Conservation (phyloP, 306 rosid genomes). For the Fragaria ananassa region DNA sequence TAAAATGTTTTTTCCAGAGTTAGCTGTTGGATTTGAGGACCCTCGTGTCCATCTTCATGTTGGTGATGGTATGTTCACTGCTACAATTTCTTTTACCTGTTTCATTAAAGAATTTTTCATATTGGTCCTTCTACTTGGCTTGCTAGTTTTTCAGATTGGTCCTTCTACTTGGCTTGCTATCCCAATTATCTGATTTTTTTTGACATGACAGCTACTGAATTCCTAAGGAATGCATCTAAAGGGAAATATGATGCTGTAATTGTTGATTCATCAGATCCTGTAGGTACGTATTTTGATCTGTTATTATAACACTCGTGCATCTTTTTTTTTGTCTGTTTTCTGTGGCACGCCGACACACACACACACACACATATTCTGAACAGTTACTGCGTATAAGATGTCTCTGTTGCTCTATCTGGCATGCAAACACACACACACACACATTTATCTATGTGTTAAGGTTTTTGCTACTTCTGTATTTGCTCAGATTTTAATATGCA, state of each 20-base stretch:
- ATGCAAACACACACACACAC: background rate
- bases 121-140: background rate
- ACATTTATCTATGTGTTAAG: background rate
- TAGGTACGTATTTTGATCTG: constrained; percentile 54
- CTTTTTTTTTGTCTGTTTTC: no score
- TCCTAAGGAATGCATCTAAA: constrained; percentile 53
- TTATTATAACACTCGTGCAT: background rate
- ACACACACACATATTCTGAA: background rate
- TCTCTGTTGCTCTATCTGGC: background rate
- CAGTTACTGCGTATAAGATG: background rate
- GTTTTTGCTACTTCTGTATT: background rate
- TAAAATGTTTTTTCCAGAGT: constrained; percentile 66
- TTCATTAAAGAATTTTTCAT: constrained; percentile 8
- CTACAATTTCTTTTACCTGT: constrained; percentile 14
- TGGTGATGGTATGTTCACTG: constrained; percentile 63
- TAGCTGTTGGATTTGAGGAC: constrained; percentile 91
- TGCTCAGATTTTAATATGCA: background rate
- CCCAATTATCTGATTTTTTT: background rate
- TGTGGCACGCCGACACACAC: no score
- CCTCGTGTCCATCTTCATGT: constrained; percentile 90
- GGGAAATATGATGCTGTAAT: constrained; percentile 89
- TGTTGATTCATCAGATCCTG: constrained; percentile 98
- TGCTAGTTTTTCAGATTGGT: constrained; percentile 1
- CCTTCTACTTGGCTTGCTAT: background rate
- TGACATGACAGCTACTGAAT: constrained; percentile 69